These are phyloP conservation scores for Mucor circinelloides DNA, from an alignment of 371 early-diverging fungal species.

Conservation along the genomic window DNA sequence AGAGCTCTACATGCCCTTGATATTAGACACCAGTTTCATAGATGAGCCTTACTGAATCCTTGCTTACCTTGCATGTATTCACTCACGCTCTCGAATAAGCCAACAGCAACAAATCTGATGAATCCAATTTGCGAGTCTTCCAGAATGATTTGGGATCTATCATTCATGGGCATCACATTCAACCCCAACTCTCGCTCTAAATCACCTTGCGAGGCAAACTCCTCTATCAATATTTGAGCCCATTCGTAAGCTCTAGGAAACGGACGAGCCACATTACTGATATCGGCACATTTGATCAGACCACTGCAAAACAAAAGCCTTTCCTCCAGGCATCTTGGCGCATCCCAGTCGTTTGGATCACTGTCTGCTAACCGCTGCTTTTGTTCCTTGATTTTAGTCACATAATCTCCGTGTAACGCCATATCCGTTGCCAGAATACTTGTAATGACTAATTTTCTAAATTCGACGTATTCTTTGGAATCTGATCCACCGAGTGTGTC, in stretches of 20 bases:
- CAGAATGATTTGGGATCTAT: conserved; percentile 51
- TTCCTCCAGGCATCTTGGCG: conserved; percentile 41
- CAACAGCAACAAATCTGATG: conserved; percentile 69
- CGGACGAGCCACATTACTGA: conserved; percentile 72
- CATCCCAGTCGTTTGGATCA: conserved; percentile 12
- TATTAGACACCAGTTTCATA: no score
- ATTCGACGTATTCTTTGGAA: conserved; percentile 49
- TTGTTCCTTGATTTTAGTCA: conserved; percentile 68
- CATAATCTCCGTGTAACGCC: conserved; percentile 76
- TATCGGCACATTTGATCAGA: conserved; percentile 85
- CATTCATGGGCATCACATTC: conserved; percentile 55
- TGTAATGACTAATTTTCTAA: conserved; percentile 68
- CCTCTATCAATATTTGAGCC: conserved; percentile 61
- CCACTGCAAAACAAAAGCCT: conserved; percentile 62
- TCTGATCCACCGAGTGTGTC: conserved; percentile 25
- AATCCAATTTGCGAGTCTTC: conserved; percentile 72
- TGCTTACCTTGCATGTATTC: conserved; percentile 35
- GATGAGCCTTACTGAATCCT: no score
- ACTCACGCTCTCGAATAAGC: conserved; percentile 61
- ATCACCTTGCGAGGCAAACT: conserved; percentile 68
- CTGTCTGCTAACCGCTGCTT: conserved; percentile 41
- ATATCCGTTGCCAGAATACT: conserved; percentile 85
- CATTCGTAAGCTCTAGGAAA: conserved; percentile 57
- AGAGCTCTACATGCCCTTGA: conserved; percentile 28
- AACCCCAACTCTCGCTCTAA: conserved; percentile 63